Base-by-base conservation (phyloP, 228 moss, liverwort and hornwort species). In the Sphagnum magellanicum region DNA sequence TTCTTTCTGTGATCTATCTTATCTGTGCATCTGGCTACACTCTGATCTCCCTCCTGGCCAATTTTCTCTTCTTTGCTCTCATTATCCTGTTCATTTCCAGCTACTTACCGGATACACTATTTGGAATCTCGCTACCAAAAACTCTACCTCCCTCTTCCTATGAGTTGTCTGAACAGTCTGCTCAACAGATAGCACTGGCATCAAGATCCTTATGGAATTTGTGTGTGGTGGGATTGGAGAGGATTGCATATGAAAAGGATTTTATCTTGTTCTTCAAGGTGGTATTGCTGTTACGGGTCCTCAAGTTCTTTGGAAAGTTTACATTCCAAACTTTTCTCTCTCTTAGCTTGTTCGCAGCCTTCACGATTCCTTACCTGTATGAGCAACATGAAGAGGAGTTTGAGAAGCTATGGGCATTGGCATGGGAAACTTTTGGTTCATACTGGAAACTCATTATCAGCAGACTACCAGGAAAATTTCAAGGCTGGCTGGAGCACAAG, bases 341-440 rank as follows among this genome's bases (percentile, higher is more conserved):
- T 63, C 68, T 87, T 75, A 78, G 66, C 5, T 67, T 89, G 60
- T 78, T 91, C 47, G 69, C 78, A 51, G 81, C 81, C 11, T 96
- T 96, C 73, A 65, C 76, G 32, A 75, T 76, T 8, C 95, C 95
- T 0, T 92, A 89, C 51, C 63, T 83, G 61, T 91, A 91, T 59
- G 91, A 96, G 64, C 87, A 92, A 81, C 84, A 91, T 64, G 91
- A 96, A 71, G 91, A 92, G 51, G 84, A 92, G 58, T 81, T 91
- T 16, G 91, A 96, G 76, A 84, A 80, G 67, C 77, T 88, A 5
- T 79, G 78, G 59, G 62, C 72, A 12, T 78, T 78, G 16, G 83
- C 72, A 14, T 62, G 53, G 67, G 83, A 88, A 59, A 79, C 79
- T 12, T 79, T 78, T 58, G 70, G 80, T 55, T 81, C 78, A 48